phyloP scores from a whole-genome alignment of 768 basidiomycete species.

The Hydnum rufescens region DNA sequence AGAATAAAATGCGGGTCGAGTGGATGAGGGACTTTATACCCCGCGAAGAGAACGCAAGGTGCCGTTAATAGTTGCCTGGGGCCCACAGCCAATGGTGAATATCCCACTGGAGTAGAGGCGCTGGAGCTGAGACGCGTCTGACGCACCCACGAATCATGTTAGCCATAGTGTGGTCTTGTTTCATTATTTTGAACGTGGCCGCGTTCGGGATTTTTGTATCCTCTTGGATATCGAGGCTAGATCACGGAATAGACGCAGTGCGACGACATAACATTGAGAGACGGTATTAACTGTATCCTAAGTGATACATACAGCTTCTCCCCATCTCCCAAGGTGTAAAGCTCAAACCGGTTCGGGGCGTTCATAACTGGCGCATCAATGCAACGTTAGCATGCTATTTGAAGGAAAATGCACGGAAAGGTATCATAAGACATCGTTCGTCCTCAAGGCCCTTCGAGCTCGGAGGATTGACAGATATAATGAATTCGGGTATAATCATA shows the following conservation, averaged over 20 bases:
- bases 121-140: conserved; percentile 45
- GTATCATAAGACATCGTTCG: conserved; percentile 7
- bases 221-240: conserved; percentile 74
- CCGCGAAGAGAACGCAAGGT: conserved; percentile 82
- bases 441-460: conserved; percentile 12
- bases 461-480: conserved; percentile 42
- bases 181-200: conserved; percentile 81
- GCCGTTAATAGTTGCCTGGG: conserved; percentile 73
- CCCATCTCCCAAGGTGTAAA: conserved; percentile 80
- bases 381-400: neutral
- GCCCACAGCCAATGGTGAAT: neutral
- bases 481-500: conserved; percentile 20
- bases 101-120: neutral
- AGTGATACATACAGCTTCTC: conserved; percentile 86
- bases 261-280: neutral
- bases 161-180: conserved; percentile 93
- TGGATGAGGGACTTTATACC: conserved; percentile 96
- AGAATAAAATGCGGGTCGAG: conserved; percentile 85
- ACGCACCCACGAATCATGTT: conserved; percentile 47
- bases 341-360: conserved; percentile 81
- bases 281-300: too few relatives aligned
- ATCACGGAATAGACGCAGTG: too few relatives aligned
- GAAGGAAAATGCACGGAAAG: neutral
- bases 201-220: conserved; percentile 98
- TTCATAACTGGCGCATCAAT: conserved; percentile 36